Base-by-base conservation (phyloP, 2,329 filamentous ascomycete genomes). In the Trichoderma citrinoviride region DNA sequence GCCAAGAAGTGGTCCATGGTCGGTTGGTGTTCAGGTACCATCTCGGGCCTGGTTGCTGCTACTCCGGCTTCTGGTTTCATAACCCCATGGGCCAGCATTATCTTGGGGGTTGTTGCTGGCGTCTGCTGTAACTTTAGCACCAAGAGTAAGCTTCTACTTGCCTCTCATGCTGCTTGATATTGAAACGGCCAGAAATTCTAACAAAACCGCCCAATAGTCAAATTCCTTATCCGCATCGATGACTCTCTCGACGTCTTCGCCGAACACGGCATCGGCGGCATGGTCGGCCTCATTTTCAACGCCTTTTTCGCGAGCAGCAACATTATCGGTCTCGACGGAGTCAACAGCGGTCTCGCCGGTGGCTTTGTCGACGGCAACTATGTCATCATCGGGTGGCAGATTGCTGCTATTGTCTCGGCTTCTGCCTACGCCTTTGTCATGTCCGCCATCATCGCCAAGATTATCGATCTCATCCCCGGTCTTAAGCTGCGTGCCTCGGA, bases 1-100 rank as follows among this genome's bases (percentile, higher is more conserved):
- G 93, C 93, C 66, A 88, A 88, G 79, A 97, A 97, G 83, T 97
- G 93, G 93, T 97, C 85, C 47, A 88, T 90, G 79, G 88, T 90
- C 68, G 88, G 88, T 70, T 90, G 87, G 86, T 90, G 88, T 77
- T 90, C 87, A 14, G 88, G 88, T 65, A 85, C 85, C 70, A 90
- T 90, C 69, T 90, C 87, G 27, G 88, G 88, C 64, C 87, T 90
- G 53, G 88, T 90, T 56, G 86, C 88, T 66, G 88, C 88, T 56
- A 90, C 88, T 33, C 88, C 88, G 17, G 87, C 87, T 27, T 89
- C 87, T 47, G 88, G 88, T 71, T 88, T 87, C 74, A 83, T 90
- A 69, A 82, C 86, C 65, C 87, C 87, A 10, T 90, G 87, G 85
- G 87, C 86, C 3, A 87, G 86, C 67, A 84, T 90, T 65, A 77